Evolutionary conservation across 495 filamentous ascomycete genomes (phyloP).

Genomic region (Podospora tetraspora): DNA sequence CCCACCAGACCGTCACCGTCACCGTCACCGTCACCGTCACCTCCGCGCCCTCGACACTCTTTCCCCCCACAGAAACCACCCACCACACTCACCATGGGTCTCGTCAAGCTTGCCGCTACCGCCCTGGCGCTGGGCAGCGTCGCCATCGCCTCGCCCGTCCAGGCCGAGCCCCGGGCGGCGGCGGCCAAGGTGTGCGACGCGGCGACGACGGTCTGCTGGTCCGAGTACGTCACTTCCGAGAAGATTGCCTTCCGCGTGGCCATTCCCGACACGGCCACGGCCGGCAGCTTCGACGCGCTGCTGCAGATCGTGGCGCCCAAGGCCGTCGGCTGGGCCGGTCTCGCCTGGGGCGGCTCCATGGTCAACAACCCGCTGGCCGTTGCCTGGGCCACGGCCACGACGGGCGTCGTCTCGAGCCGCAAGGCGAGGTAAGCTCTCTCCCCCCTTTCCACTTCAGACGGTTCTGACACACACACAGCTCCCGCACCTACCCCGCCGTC

Average conservation of each 20-base stretch:
- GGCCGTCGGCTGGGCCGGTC: conserved; percentile 35
- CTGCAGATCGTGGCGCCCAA: conserved; percentile 36
- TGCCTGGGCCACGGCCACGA: conserved; percentile 31
- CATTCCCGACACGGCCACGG: conserved; percentile 34
- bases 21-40: background rate
- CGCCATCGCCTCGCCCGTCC: conserved; percentile 19
- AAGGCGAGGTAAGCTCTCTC: conserved; percentile 18
- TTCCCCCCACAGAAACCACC: background rate
- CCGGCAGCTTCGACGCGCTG: conserved; percentile 31
- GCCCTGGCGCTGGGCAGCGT: conserved; percentile 21
- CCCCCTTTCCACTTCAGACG: background rate
- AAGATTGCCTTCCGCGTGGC: conserved; percentile 34
- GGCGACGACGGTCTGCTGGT: conserved; percentile 32
- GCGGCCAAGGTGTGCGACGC: conserved; percentile 32
- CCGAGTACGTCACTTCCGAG: conserved; percentile 30
- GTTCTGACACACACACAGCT: conserved; percentile 12
- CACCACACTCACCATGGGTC: conserved; percentile 25
- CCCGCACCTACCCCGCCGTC: conserved; percentile 25
- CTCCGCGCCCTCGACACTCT: background rate
- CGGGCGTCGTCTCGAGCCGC: conserved; percentile 28
- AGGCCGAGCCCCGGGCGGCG: conserved; percentile 17
- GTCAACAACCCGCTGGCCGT: conserved; percentile 38
- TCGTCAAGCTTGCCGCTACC: conserved; percentile 25
- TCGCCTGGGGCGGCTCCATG: conserved; percentile 39
- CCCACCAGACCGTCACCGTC: background rate